Percentiles rank a stretch among this genome's conserved stretches.
Conservation (phyloP, 306 rosid genomes). For the Comarum palustre region DNA sequence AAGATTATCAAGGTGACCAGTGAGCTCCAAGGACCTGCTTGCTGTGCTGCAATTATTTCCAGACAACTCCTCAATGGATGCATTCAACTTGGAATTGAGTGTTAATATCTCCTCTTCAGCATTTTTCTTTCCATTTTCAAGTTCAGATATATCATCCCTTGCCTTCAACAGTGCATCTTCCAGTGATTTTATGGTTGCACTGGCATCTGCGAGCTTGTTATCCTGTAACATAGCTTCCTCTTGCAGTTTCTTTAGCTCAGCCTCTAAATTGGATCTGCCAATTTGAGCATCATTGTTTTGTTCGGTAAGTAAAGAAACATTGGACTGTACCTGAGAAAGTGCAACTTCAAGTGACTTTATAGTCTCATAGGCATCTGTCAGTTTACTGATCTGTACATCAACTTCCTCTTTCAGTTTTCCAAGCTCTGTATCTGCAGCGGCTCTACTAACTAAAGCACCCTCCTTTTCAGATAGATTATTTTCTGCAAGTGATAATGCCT, state of each 20-base stretch:
- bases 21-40: conserved; percentile 55
- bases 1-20: conserved; percentile 63
- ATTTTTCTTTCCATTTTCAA: conserved; percentile 53
- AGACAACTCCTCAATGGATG: conserved; percentile 65
- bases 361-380: conserved; percentile 59
- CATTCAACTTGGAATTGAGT: conserved; percentile 63
- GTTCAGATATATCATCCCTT: conserved; percentile 48
- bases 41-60: conserved; percentile 56
- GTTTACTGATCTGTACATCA: conserved; percentile 45
- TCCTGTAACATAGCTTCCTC: conserved; percentile 56
- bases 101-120: conserved; percentile 64
- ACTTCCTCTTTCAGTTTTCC: conserved; percentile 59
- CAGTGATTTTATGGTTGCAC: conserved; percentile 47
- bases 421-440: conserved; percentile 57
- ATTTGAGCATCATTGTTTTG: conserved; percentile 53
- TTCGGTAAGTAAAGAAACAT: conserved; percentile 51
- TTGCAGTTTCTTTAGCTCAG: conserved; percentile 62
- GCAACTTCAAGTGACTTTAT: conserved; percentile 66
- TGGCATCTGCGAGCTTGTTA: conserved; percentile 50
- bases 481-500: conserved; percentile 64
- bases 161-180: conserved; percentile 72
- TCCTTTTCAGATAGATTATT: conserved; percentile 65
- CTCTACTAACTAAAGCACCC: conserved; percentile 53
- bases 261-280: conserved; percentile 55
- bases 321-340: conserved; percentile 48